These are phyloP conservation scores for Aegilops sharonensis DNA, from an alignment of 176 grass and related monocot genomes.

Conservation along the genomic window DNA sequence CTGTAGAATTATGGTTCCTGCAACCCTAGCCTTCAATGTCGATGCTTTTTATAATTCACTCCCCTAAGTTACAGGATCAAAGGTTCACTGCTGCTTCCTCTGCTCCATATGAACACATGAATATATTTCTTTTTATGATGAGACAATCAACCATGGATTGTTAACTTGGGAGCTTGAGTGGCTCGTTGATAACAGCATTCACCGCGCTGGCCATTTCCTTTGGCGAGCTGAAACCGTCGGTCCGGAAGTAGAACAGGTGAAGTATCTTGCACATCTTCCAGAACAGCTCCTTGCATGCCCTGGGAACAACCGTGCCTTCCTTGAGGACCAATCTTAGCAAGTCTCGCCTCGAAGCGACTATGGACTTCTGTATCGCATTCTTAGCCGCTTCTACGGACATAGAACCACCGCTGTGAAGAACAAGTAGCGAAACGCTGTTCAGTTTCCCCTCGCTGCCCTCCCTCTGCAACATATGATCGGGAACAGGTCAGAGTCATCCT, in stretches of 20 bases:
- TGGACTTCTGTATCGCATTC: conserved; percentile 22
- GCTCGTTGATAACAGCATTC: conserved; percentile 48
- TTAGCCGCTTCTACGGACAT: conserved; percentile 44
- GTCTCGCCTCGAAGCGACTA: conserved; percentile 31
- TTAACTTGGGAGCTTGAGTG: conserved; percentile 6
- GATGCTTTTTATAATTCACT: too few species aligned
- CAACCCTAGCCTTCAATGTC: too few species aligned
- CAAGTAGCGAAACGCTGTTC: conserved; percentile 47
- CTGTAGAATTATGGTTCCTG: too few species aligned
- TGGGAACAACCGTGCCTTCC: conserved; percentile 50
- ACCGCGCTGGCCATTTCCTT: conserved; percentile 71
- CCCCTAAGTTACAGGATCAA: not conserved
- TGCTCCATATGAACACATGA: not conserved
- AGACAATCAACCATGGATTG: not conserved
- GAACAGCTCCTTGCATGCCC: conserved; percentile 79
- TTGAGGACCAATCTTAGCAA: conserved; percentile 60
- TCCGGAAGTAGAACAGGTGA: conserved; percentile 70
- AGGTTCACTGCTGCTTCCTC: not conserved
- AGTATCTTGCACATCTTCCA: conserved; percentile 82
- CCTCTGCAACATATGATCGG: conserved; percentile 33
- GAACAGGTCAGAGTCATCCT: not conserved
- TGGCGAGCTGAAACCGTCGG: conserved; percentile 71
- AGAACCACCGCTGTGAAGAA: conserved; percentile 36
- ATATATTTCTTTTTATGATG: not conserved
- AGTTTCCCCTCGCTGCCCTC: conserved; percentile 60